phyloP scores from a whole-genome alignment of 352 stramenopile genomes.

The Phytophthora meadii region DNA sequence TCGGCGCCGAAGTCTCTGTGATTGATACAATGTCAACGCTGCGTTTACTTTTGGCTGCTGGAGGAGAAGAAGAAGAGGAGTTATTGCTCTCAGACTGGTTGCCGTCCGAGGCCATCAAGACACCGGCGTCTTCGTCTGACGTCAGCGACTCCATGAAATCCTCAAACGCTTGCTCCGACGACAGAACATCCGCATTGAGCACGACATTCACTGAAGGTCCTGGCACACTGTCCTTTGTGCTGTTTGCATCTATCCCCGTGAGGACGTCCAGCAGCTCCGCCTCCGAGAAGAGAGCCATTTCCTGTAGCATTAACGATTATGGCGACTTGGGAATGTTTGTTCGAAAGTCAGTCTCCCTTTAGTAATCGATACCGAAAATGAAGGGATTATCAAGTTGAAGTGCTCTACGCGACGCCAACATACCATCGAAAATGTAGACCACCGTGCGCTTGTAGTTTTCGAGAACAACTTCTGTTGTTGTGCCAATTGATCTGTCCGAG shows the following conservation, averaged over 20 bases:
- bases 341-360: slow-evolving; percentile 1
- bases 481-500: slow-evolving; percentile 44
- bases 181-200: slow-evolving; percentile 24
- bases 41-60: slow-evolving; percentile 1
- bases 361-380: slow-evolving; percentile 5
- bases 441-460: slow-evolving; percentile 44
- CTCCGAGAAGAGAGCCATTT: slow-evolving; percentile 44
- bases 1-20: neutral
- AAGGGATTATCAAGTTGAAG: slow-evolving; percentile 9
- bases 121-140: slow-evolving; percentile 22
- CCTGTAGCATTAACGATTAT: neutral
- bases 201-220: slow-evolving; percentile 20
- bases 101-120: slow-evolving; percentile 3
- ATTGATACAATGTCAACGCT: slow-evolving; percentile 1
- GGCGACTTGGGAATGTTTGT: slow-evolving; percentile 11
- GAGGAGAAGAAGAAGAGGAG: slow-evolving; percentile 1
- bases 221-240: neutral
- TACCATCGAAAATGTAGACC: slow-evolving; percentile 38
- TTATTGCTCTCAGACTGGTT: slow-evolving; percentile 14
- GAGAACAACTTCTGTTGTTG: slow-evolving; percentile 43
- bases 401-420: slow-evolving; percentile 23
- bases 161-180: slow-evolving; percentile 33
- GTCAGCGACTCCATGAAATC: slow-evolving; percentile 37
- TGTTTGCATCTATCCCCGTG: slow-evolving; percentile 34
- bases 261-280: slow-evolving; percentile 59